Evolutionary conservation across 139 green algal species (phyloP).

Genomic region (Haematococcus sp.): DNA sequence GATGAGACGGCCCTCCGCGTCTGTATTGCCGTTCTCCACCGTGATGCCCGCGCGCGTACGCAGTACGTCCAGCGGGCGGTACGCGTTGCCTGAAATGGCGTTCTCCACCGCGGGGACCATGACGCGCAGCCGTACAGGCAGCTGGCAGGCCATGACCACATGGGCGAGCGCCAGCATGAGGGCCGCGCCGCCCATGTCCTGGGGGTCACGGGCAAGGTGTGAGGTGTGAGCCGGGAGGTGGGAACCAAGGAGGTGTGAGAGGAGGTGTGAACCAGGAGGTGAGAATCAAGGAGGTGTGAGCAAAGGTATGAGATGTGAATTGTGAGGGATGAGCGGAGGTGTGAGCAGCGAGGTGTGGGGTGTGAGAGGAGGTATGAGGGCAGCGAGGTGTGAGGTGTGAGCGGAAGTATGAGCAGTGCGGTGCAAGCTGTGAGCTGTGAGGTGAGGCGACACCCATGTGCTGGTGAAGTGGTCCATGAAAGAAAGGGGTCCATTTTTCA

Average conservation of each 20-base stretch:
- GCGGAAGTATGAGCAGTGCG: too few species aligned
- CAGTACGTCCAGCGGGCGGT: conserved; percentile 56
- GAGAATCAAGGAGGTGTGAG: neutral
- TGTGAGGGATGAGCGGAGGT: neutral
- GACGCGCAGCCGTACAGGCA: conserved; percentile 48
- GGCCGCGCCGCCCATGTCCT: conserved; percentile 63
- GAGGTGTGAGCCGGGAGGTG: neutral
- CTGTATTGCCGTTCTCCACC: conserved; percentile 61
- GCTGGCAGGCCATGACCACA: conserved; percentile 39
- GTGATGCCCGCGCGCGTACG: conserved; percentile 56
- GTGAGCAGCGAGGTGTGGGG: too few species aligned
- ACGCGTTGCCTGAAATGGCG: conserved; percentile 43
- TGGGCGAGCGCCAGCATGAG: conserved; percentile 56
- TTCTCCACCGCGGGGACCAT: conserved; percentile 68
- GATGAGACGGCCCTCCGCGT: conserved; percentile 59
- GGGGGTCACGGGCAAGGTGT: neutral
- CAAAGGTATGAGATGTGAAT: neutral
- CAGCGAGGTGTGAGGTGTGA: too few species aligned
- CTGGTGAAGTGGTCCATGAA: too few species aligned
- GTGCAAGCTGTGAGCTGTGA: too few species aligned
- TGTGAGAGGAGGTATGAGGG: too few species aligned
- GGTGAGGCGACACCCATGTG: too few species aligned
- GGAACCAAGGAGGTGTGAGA: neutral
- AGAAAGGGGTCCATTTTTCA: too few species aligned
- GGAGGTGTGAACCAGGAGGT: conserved; percentile 20